Conservation (phyloP, 23 red algal genomes). For the Gracilariopsis chorda region DNA sequence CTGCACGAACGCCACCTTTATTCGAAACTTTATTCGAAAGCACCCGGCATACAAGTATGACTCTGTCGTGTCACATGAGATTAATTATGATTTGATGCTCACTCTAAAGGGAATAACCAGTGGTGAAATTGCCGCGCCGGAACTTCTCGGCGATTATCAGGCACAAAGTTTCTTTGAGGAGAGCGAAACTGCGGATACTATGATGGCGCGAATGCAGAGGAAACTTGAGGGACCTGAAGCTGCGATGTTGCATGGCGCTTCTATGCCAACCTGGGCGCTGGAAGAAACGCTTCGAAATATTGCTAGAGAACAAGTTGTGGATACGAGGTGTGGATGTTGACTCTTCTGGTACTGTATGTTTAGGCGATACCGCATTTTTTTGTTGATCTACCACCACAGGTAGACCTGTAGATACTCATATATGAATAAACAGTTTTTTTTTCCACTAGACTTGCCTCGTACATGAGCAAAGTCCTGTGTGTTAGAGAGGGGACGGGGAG, state of each 20-base stretch:
- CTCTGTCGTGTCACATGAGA: conserved; percentile 66
- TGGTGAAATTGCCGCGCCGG: conserved; percentile 51
- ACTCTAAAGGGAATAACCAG: conserved; percentile 58
- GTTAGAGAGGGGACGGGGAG: too few species aligned
- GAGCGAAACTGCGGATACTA: conserved; percentile 26
- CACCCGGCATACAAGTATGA: conserved; percentile 78
- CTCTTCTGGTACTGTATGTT: not conserved
- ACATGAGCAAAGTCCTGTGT: too few species aligned
- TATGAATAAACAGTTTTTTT: too few species aligned
- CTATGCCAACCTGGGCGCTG: conserved; percentile 13
- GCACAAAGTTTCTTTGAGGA: conserved; percentile 36
- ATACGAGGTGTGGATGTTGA: conserved; percentile 34
- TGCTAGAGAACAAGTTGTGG: not conserved
- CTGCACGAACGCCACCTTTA: conserved; percentile 78
- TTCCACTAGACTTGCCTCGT: too few species aligned
- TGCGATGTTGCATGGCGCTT: conserved; percentile 39
- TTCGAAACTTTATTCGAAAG: conserved; percentile 80
- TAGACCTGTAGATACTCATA: too few species aligned
- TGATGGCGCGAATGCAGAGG: conserved; percentile 64
- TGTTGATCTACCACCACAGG: not conserved
- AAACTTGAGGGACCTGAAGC: conserved; percentile 52
- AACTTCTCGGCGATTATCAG: conserved; percentile 84
- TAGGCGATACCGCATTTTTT: not conserved
- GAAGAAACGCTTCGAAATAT: not conserved
- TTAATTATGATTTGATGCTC: conserved; percentile 85